Base-by-base conservation (phyloP, 2,329 filamentous ascomycete genomes). In the Penicillium hesseltinei region DNA sequence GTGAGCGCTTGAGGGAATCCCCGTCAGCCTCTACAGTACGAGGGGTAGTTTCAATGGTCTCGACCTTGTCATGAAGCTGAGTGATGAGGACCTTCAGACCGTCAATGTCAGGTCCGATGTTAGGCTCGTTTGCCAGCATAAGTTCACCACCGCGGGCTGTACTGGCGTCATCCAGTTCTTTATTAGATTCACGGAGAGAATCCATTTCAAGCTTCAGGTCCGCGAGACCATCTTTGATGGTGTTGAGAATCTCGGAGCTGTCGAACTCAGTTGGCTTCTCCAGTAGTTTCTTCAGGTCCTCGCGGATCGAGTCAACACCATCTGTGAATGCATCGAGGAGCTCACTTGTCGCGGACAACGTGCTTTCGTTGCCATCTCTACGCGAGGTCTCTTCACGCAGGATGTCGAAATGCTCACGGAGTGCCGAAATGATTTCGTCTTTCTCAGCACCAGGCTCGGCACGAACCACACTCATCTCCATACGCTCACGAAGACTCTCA, bases 241-340 rank as follows among this genome's bases (percentile, higher is more conserved):
- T 91, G 58, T 96, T 90, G 1, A 97, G 81, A 51, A 97, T 92
- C 74, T 97, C 92, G 62, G 96, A 90, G 58, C 90, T 93, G 0
- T 89, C 92, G 73, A 93, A 82, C 66, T 96, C 92, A 0, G 85
- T 79, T 5, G 92, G 90, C 75, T 91, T 94, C 70, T 93, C 87
- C 23, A 86, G 81, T 17, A 94, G 82, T 68, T 88, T 88, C 62
- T 84, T 80, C 49, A 96, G 83, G 64, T 97, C 92, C 17, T 84
- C 81, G 5, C 91, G 84, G 35, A 97, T 81, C 43, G 83, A 84
- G 59, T 90, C 89, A 38, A 97, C 81, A 2, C 92, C 91, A 47
- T 87, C 84, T 54, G 85, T 82, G 61, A 88, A 78, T 8, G 82
- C 82, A 62, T 87, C 84, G 7, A 87, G 77, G 23, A 88, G 76